Evolutionary conservation across 2,329 filamentous ascomycete species (phyloP).

Genomic region (Coniochaeta pulveracea): DNA sequence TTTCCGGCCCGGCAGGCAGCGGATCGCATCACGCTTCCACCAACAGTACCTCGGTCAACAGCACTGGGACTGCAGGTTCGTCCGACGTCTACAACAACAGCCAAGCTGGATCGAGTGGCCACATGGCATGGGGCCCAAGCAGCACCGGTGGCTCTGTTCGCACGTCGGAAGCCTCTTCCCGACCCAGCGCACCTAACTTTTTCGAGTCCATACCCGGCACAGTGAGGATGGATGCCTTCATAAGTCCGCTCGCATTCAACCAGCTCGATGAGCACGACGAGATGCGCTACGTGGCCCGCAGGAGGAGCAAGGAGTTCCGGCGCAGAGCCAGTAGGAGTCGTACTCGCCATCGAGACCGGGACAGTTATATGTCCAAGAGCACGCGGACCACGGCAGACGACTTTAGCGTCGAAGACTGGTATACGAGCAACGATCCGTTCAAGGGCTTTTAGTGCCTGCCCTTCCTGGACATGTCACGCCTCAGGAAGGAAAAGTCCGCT

Average conservation of each 20-base stretch:
- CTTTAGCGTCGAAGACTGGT: constrained; percentile 41
- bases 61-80: constrained; percentile 27
- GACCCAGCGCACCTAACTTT: constrained; percentile 44
- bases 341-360: constrained; percentile 40
- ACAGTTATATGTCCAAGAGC: constrained; percentile 35
- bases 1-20: constrained; percentile 46
- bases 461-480: too few relatives aligned
- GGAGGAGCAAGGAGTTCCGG: constrained; percentile 44
- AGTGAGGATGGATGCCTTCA: constrained; percentile 95
- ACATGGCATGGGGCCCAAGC: constrained; percentile 16
- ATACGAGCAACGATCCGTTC: constrained; percentile 48
- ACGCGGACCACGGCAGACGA: constrained; percentile 35
- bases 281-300: constrained; percentile 31
- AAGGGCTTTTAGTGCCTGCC: constrained; percentile 48
- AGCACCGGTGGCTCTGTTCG: constrained; percentile 27
- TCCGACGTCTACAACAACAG: constrained; percentile 24
- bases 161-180: constrained; percentile 44
- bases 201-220: constrained; percentile 77
- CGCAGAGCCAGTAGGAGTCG: constrained; percentile 39
- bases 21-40: constrained; percentile 29
- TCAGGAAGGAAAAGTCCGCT: too few relatives aligned
- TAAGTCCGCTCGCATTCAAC: constrained; percentile 48
- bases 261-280: constrained; percentile 39
- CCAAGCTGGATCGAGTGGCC: constrained; percentile 7
- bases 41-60: constrained; percentile 45